Conservation (phyloP, 306 rosid species). For the Amphicarpaea edgeworthii region DNA sequence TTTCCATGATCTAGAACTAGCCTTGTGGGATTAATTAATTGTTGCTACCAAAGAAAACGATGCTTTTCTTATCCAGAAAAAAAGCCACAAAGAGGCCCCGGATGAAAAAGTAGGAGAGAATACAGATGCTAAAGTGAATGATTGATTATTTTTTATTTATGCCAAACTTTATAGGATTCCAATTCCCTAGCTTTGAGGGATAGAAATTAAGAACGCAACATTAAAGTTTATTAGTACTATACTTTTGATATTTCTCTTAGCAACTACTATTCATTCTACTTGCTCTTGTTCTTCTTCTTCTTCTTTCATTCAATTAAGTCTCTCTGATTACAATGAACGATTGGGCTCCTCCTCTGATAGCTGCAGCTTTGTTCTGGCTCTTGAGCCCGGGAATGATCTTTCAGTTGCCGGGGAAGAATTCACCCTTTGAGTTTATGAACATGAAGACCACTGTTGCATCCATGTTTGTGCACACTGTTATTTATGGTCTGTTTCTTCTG, state of each 20-base stretch:
- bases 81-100: slow-evolving; percentile 30
- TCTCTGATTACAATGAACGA: slow-evolving; percentile 67
- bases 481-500: slow-evolving; percentile 77
- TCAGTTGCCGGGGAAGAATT: slow-evolving; percentile 83
- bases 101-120: slow-evolving; percentile 28
- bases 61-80: slow-evolving; percentile 61
- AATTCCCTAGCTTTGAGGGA: slow-evolving; percentile 38
- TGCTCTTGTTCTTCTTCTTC: slow-evolving; percentile 37
- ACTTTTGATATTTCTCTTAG: background rate
- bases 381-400: slow-evolving; percentile 82
- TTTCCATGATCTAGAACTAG: no score
- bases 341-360: slow-evolving; percentile 89
- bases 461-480: slow-evolving; percentile 82
- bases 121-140: slow-evolving; percentile 41
- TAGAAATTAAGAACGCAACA: slow-evolving; percentile 5
- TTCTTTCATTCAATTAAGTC: slow-evolving; percentile 26
- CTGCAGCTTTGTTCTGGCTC: slow-evolving; percentile 78
- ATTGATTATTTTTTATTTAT: slow-evolving; percentile 43
- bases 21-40: slow-evolving; percentile 28
- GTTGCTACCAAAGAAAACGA: slow-evolving; percentile 54
- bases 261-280: slow-evolving; percentile 8
- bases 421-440: slow-evolving; percentile 76
- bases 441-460: slow-evolving; percentile 86
- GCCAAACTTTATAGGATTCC: slow-evolving; percentile 62
- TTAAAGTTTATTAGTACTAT: background rate